Percentiles rank a stretch among this genome's conserved stretches.
phyloP scores from a whole-genome alignment of 2,329 filamentous ascomycete species.

The Fonsecaea erecta region DNA sequence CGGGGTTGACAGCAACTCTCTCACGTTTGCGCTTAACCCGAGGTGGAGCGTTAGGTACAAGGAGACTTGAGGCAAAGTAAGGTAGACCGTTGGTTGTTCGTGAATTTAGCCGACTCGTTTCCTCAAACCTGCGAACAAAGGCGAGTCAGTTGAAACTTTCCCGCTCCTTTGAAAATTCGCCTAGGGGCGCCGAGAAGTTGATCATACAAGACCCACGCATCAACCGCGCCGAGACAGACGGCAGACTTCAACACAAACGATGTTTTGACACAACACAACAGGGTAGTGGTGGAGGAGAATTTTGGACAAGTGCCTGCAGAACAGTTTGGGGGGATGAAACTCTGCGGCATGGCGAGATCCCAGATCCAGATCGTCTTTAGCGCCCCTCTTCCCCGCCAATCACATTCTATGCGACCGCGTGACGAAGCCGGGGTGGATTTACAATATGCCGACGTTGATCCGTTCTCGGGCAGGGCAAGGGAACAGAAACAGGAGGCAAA shows the following conservation, averaged over 20 bases:
- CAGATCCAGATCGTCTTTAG: constrained; percentile 11
- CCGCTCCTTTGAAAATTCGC: not conserved
- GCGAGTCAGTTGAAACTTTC: constrained; percentile 11
- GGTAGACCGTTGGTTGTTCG: not conserved
- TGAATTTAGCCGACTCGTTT: constrained; percentile 3
- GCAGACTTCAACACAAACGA: not conserved
- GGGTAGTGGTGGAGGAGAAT: constrained; percentile 1
- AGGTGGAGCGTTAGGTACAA: not conserved
- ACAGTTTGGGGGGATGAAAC: constrained; percentile 15
- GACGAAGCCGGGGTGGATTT: constrained; percentile 3
- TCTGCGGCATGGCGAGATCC: constrained; percentile 14
- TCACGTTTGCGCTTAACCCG: not conserved
- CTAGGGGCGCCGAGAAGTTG: not conserved
- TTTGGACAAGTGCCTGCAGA: constrained; percentile 8
- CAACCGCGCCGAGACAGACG: not conserved
- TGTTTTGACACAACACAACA: not conserved
- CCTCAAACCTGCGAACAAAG: constrained; percentile 5
- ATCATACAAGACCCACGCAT: not conserved
- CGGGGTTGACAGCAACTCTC: not conserved
- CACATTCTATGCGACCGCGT: not conserved
- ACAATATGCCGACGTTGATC: not conserved
- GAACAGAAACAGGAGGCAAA: not conserved
- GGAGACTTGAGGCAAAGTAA: not conserved
- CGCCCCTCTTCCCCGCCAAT: constrained; percentile 7
- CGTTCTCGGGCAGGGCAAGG: not conserved